phyloP scores from a whole-genome alignment of 768 basidiomycete species.

The Udeniomyces megalosporus region DNA sequence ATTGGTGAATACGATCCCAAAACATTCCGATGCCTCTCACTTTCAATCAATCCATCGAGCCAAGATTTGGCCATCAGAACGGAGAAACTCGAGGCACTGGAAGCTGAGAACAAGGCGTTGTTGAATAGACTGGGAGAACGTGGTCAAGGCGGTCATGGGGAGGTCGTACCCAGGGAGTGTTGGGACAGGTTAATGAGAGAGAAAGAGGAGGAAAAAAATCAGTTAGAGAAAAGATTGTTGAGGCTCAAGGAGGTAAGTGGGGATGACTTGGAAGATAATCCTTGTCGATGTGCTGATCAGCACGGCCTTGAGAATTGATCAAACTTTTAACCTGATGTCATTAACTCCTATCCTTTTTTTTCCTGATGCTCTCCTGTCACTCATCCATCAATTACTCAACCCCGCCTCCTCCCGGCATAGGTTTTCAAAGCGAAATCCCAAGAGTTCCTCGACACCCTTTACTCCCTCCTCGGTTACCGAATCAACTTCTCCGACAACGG shows the following conservation, averaged over 20 bases:
- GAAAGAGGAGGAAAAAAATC: constrained; percentile 48
- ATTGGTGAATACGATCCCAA: constrained; percentile 60
- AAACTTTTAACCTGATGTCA: background rate
- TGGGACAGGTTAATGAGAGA: constrained; percentile 57
- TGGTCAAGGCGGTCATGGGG: constrained; percentile 38
- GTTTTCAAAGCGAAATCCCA: constrained; percentile 69
- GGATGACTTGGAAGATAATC: no score
- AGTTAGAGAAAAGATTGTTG: constrained; percentile 63
- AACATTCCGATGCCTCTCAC: constrained; percentile 49
- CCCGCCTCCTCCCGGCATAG: constrained; percentile 30
- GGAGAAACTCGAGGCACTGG: constrained; percentile 56
- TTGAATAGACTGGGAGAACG: constrained; percentile 38
- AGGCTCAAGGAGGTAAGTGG: constrained; percentile 56
- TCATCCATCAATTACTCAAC: background rate
- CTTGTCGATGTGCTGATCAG: background rate
- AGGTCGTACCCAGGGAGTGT: constrained; percentile 59
- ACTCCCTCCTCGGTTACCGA: constrained; percentile 76
- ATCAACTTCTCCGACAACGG: constrained; percentile 83
- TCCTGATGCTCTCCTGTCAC: background rate
- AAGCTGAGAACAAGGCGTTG: constrained; percentile 68
- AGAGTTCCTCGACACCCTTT: constrained; percentile 82
- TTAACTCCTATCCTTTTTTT: background rate
- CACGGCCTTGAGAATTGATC: background rate
- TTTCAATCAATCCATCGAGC: constrained; percentile 67
- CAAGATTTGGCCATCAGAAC: constrained; percentile 62